These are phyloP conservation scores for Astragalus membranaceus DNA, from an alignment of 306 rosid genomes.

Conservation along the genomic window DNA sequence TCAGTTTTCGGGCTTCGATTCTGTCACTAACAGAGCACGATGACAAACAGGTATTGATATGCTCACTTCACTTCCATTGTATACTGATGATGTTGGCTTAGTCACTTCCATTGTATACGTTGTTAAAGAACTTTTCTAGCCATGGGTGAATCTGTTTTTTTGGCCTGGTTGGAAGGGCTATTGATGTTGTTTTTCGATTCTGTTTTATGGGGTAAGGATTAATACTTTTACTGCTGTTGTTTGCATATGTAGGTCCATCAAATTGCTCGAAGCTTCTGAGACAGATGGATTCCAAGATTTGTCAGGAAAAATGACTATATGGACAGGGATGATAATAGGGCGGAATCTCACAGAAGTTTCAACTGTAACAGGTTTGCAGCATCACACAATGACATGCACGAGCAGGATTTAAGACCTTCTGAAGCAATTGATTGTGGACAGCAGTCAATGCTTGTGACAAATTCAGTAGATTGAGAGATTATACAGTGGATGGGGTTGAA, in stretches of 20 bases:
- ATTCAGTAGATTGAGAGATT: conserved; percentile 38
- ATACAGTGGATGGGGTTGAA: conserved; percentile 35
- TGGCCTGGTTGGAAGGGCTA: background rate
- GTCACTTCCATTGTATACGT: background rate
- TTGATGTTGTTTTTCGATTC: background rate
- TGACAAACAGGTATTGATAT: conserved; percentile 76
- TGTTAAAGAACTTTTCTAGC: background rate
- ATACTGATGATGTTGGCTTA: background rate
- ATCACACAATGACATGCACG: conserved; percentile 47
- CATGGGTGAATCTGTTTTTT: background rate
- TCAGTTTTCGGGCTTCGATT: conserved; percentile 87
- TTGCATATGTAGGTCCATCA: conserved; percentile 76
- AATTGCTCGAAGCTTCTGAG: conserved; percentile 89
- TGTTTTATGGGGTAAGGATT: conserved; percentile 5
- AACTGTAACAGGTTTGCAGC: conserved; percentile 46
- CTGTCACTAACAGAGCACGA: conserved; percentile 90
- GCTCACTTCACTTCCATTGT: background rate
- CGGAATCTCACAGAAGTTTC: conserved; percentile 55
- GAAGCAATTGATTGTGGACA: conserved; percentile 53
- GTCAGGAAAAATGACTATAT: conserved; percentile 43
- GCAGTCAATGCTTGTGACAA: conserved; percentile 34
- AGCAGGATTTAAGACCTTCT: conserved; percentile 51
- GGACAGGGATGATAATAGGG: conserved; percentile 64
- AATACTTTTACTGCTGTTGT: conserved; percentile 12
- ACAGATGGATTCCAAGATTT: conserved; percentile 76